Base-by-base conservation (phyloP, 2,329 filamentous ascomycete species). In the Fusarium papillatum region DNA sequence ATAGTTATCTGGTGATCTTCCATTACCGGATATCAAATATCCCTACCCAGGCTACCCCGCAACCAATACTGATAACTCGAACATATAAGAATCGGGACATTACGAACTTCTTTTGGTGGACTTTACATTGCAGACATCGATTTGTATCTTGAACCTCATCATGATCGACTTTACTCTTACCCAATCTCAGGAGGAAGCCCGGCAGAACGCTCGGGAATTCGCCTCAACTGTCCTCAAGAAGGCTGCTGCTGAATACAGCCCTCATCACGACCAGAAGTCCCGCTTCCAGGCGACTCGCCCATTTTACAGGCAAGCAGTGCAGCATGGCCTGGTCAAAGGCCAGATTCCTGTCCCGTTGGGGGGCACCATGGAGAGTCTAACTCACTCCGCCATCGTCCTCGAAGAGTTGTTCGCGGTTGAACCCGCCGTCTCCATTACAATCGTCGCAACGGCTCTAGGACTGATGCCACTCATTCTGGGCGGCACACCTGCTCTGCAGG, bases 351-450 rank as follows among this genome's bases (percentile, higher is more conserved):
- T 81, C 6, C 64, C 82, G 2, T 80, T 88, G 7, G 89, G 89
- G 29, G 90, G 89, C 14, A 83, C 76, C 11, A 84, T 83, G 9
- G 84, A 82, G 1, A 83, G 82, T 10, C 81, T 90, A 1, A 66
- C 89, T 9, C 88, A 90, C 64, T 84, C 87, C 1, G 85, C 87
- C 0, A 84, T 91, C 46, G 74, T 89, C 8, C 84, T 90, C 0
- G 89, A 91, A 72, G 89, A 91, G 72, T 83, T 88, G 68, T 90
- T 88, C 73, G 82, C 87, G 2, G 85, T 87, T 38, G 89, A 91
- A 68, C 85, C 86, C 0, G 86, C 85, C n/a, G 83, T 86, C 0
- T 83, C 86, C 0, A 74, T 91, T 26, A 89, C 87, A 0, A 85
- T 91, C 17, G 84, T 90, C 36, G 88, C 83, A 1, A 90, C 87